phyloP scores from a whole-genome alignment of 2,329 filamentous ascomycete genomes.

The Raffaelea arxii region DNA sequence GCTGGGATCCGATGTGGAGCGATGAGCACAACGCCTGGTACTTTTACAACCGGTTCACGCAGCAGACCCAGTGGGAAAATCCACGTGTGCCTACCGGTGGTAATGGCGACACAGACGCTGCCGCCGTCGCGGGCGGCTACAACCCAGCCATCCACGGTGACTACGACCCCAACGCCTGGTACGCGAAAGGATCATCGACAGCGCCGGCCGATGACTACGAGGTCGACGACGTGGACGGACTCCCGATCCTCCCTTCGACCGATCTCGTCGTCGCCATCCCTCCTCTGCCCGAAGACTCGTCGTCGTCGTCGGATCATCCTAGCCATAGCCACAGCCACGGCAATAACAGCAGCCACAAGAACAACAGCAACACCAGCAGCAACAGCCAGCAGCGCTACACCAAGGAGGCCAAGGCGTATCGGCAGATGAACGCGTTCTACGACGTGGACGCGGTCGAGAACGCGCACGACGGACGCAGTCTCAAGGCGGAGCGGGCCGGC shows the following conservation, averaged over 20 bases:
- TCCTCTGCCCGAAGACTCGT: slow-evolving; percentile 7
- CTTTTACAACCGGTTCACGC: slow-evolving; percentile 74
- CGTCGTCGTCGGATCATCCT: not conserved
- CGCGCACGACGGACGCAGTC: slow-evolving; percentile 75
- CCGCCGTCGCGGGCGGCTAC: slow-evolving; percentile 53
- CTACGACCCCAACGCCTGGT: slow-evolving; percentile 94
- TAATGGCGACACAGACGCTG: not conserved
- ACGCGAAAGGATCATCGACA: slow-evolving; percentile 48
- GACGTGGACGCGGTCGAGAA: slow-evolving; percentile 93
- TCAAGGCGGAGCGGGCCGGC: slow-evolving; percentile 80
- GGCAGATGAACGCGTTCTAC: slow-evolving; percentile 92
- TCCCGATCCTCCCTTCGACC: too few species aligned
- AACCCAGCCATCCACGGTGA: slow-evolving; percentile 93
- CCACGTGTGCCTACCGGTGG: slow-evolving; percentile 53
- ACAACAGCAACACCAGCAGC: not conserved
- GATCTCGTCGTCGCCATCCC: too few species aligned
- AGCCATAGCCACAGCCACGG: slow-evolving; percentile 10
- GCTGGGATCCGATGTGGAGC: slow-evolving; percentile 77
- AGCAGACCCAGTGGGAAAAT: slow-evolving; percentile 72
- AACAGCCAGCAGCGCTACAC: slow-evolving; percentile 58
- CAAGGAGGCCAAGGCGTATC: slow-evolving; percentile 75
- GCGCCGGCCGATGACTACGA: slow-evolving; percentile 15
- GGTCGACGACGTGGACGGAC: slow-evolving; percentile 12
- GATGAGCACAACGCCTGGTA: slow-evolving; percentile 58
- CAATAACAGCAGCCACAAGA: slow-evolving; percentile 58